phyloP scores from a whole-genome alignment of 345 rosid genomes.

The Eucalyptus paniculata region DNA sequence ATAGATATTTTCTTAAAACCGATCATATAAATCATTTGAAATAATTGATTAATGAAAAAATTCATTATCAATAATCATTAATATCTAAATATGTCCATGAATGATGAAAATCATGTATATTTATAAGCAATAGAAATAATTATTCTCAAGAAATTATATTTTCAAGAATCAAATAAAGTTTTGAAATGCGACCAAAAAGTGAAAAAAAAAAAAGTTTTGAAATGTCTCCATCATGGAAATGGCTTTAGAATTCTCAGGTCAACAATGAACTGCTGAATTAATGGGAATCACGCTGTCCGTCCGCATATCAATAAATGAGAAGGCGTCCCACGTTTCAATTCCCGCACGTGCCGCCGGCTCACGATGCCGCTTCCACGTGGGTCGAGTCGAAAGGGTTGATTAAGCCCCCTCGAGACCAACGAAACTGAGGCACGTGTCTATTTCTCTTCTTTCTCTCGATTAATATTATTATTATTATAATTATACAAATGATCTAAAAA shows the following conservation, averaged over 20 bases:
- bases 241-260: neutral
- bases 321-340: neutral
- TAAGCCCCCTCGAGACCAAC: neutral
- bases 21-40: no score
- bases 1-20: no score
- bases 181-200: neutral
- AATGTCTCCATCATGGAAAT: neutral
- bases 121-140: no score
- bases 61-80: no score
- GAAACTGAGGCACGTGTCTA: neutral
- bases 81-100: fast-evolving
- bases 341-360: neutral
- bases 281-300: neutral
- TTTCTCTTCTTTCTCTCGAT: neutral
- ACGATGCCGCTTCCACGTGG: neutral
- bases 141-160: no score
- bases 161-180: no score
- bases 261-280: neutral
- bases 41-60: no score
- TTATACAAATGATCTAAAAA: no score
- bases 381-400: no score
- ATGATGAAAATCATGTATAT: no score
- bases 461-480: neutral
- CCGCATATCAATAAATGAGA: neutral
- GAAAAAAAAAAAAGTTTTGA: no score